These are phyloP conservation scores for Mycena belliarum DNA, from an alignment of 768 basidiomycete species.

Conservation along the genomic window DNA sequence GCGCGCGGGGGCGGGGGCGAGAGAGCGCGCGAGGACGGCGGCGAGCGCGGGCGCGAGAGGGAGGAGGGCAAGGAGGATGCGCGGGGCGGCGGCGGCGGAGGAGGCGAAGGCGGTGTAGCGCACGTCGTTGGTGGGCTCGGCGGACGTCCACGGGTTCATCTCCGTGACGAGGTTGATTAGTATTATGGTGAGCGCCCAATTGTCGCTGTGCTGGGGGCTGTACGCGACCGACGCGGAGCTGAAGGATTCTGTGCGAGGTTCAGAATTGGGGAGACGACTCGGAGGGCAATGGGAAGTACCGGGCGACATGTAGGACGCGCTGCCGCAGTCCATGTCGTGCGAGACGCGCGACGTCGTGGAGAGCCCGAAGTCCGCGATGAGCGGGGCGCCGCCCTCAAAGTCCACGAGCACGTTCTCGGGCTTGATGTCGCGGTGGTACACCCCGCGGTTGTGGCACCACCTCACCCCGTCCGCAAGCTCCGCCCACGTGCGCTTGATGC, in stretches of 20 bases:
- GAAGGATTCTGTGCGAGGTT: constrained; percentile 13
- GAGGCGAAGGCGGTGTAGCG: constrained; percentile 8
- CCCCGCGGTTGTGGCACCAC: constrained; percentile 51
- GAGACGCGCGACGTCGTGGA: constrained; percentile 14
- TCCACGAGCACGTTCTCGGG: constrained; percentile 50
- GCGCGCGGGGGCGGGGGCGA: no score
- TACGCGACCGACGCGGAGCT: not conserved
- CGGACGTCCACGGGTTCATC: constrained; percentile 54
- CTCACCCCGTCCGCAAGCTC: constrained; percentile 58
- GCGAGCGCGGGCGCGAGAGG: no score
- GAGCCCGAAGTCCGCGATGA: constrained; percentile 60
- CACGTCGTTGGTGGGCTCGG: constrained; percentile 22
- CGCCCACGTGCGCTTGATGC: constrained; percentile 52
- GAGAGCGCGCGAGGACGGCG: no score
- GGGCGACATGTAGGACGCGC: constrained; percentile 35
- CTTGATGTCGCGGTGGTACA: constrained; percentile 21
- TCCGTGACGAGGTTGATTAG: constrained; percentile 56
- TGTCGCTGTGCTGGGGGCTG: constrained; percentile 33
- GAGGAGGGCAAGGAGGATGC: constrained; percentile 54
- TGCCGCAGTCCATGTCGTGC: constrained; percentile 36
- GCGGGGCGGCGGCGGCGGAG: no score
- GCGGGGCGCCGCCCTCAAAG: constrained; percentile 40
- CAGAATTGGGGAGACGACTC: not conserved
- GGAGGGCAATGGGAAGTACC: constrained; percentile 7
- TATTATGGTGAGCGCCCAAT: constrained; percentile 46